Percentiles rank a stretch among this genome's conserved stretches.
Evolutionary conservation across 2,329 filamentous ascomycete genomes (phyloP).

Genomic region (Pseudocercospora vitis): DNA sequence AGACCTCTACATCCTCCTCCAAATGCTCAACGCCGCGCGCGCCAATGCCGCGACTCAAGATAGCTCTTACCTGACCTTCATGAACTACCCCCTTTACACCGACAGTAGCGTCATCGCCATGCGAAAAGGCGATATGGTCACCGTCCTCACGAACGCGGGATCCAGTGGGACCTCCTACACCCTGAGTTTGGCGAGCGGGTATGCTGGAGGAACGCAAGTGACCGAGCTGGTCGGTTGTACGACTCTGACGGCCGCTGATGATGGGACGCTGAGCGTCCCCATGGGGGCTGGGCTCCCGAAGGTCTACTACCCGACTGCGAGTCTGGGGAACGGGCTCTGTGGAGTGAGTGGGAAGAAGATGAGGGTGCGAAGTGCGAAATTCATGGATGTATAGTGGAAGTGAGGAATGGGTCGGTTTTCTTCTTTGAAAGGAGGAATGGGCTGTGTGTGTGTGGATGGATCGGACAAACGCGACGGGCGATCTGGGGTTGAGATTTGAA

Average conservation of each 20-base stretch:
- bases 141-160: conserved; percentile 38
- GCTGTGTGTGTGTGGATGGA: no score
- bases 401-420: no score
- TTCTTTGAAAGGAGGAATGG: no score
- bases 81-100: conserved; percentile 43
- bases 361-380: neutral
- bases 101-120: conserved; percentile 48
- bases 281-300: conserved; percentile 40
- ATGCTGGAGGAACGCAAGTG: conserved; percentile 32
- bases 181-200: conserved; percentile 34
- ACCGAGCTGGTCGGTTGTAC: conserved; percentile 43
- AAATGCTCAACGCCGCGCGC: conserved; percentile 52
- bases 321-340: neutral
- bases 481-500: no score
- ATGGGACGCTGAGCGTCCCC: conserved; percentile 37
- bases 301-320: conserved; percentile 39
- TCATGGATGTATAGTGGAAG: no score
- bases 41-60: conserved; percentile 45
- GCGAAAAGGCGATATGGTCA: conserved; percentile 50
- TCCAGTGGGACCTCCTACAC: conserved; percentile 30
- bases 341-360: neutral
- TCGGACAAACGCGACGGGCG: no score
- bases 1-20: conserved; percentile 42
- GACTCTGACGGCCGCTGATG: conserved; percentile 29
- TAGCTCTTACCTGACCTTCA: conserved; percentile 43